A percentile compares a stretch with the other conserved stretches of the same genome.
Conservation (phyloP, 768 basidiomycete species). For the Cytidiella melzeri region DNA sequence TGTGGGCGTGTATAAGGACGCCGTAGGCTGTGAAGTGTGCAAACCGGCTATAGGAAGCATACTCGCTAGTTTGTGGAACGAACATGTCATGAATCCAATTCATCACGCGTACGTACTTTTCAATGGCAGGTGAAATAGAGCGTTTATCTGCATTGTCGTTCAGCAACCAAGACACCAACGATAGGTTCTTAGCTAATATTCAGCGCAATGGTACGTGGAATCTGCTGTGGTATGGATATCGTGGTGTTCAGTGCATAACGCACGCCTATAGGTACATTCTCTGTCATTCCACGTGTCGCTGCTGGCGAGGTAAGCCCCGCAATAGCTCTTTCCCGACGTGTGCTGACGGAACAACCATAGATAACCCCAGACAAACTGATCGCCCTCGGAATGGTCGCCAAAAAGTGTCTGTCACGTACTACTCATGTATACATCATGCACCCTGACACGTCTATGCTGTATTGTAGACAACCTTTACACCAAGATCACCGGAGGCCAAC, state of each 20-base stretch:
- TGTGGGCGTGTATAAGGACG: constrained; percentile 39
- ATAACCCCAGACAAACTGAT: constrained; percentile 62
- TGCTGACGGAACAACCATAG: constrained; percentile 12
- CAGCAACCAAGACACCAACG: constrained; percentile 65
- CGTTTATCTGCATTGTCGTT: not conserved
- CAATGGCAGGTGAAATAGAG: not conserved
- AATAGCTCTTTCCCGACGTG: not conserved
- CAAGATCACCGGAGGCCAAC: constrained; percentile 49
- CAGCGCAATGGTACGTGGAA: constrained; percentile 47
- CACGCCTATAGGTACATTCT: constrained; percentile 44
- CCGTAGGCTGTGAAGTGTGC: constrained; percentile 68
- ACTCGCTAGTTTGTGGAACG: constrained; percentile 51
- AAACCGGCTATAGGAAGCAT: constrained; percentile 59
- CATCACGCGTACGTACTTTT: constrained; percentile 41
- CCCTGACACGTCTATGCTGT: not conserved
- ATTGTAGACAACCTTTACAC: constrained; percentile 50
- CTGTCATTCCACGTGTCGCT: constrained; percentile 64
- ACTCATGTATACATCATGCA: not conserved
- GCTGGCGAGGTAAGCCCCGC: constrained; percentile 48
- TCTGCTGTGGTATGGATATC: not conserved
- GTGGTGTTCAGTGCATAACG: not conserved
- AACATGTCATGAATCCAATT: constrained; percentile 53
- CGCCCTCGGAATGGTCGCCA: constrained; percentile 56
- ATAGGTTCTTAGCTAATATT: constrained; percentile 63
- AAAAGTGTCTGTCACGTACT: constrained; percentile 40